Evolutionary conservation across 306 rosid species (phyloP), one percentile per base, ranked within the genome.

Genomic region (Cucumis melo): DNA sequence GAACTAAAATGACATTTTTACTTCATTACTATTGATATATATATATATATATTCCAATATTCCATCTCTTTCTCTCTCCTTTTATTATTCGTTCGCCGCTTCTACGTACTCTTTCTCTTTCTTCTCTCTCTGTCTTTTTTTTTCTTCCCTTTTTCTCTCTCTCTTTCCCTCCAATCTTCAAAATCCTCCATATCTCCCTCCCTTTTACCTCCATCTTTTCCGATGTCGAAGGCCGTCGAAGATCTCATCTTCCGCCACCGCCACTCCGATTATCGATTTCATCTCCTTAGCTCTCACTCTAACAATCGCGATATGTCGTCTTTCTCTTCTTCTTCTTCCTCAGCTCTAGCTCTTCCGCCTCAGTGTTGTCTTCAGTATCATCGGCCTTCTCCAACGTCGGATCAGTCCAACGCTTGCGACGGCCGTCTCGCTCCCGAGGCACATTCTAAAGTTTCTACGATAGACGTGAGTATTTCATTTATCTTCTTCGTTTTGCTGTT

Each of bases 111-210:
- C 44, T 55, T 9, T 55, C 60, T 55, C 60, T 55, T 55, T 55
- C 60, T 27, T 71, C 75, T 70, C 57, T 46, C 39, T 24, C 23
- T 27, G 11, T 9, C 21, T 15, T 46, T 8, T 23, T 27, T 71
- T 27, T n/a, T 34, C n/a, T n/a, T 20, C 11, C 29, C 29, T 27
- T 15, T 57, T 3, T 42, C 24, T 15, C 34, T 38, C 79, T 39
- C 67, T 64, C 54, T 41, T 79, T 78, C 81, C 84, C 84, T 81
- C 84, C 87, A 68, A 77, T 78, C 75, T 80, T 78, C 82, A 80
- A 70, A 67, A 67, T 21, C 74, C 17, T 41, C 50, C 61, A 51
- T 6, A 41, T 41, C 75, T 34, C 15, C 75, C 73, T 60, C 79
- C 46, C 70, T 51, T 44, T 46, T 46, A 2, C 54, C 38, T 21